phyloP scores from a whole-genome alignment of 2,329 filamentous ascomycete species.

The Chaetomium sp. region DNA sequence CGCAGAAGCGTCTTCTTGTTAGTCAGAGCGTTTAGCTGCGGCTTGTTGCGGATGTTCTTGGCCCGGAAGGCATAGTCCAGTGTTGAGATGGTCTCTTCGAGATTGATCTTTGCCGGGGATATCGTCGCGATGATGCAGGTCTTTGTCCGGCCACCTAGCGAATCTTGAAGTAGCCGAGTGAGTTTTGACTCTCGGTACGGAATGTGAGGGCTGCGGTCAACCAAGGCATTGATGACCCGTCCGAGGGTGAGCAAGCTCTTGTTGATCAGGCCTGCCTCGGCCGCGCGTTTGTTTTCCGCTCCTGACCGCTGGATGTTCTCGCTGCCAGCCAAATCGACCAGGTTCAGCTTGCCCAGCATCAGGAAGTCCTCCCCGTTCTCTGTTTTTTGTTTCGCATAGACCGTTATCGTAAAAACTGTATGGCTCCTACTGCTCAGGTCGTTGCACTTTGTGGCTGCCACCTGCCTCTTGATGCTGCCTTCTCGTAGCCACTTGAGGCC shows the following conservation, averaged over 20 bases:
- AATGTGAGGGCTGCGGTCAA: constrained; percentile 87
- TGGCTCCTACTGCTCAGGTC: constrained; percentile 96
- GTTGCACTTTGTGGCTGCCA: constrained; percentile 99
- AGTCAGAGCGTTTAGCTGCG: constrained; percentile 87
- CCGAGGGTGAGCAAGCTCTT: constrained; percentile 94
- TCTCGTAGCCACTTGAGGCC: constrained; percentile 87
- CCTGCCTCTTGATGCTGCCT: constrained; percentile 91
- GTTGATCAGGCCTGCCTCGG: constrained; percentile 96
- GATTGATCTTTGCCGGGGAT: constrained; percentile 89
- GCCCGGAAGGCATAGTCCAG: constrained; percentile 96
- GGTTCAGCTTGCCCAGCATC: constrained; percentile 88
- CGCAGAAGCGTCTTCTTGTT: constrained; percentile 90
- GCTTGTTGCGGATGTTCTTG: constrained; percentile 98
- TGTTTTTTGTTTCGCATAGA: constrained; percentile 78
- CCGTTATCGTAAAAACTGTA: constrained; percentile 95
- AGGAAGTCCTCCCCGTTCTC: constrained; percentile 89
- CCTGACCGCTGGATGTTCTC: constrained; percentile 98
- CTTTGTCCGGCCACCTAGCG: constrained; percentile 90
- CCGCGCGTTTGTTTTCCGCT: constrained; percentile 95
- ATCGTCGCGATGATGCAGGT: constrained; percentile 98
- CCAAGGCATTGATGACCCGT: constrained; percentile 94
- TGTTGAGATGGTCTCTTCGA: constrained; percentile 98
- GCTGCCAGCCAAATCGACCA: constrained; percentile 94
- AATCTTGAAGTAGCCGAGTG: constrained; percentile 92
- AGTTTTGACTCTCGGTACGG: constrained; percentile 93